Evolutionary conservation across 768 basidiomycete species (phyloP).

Genomic region (Suillus tomentosus): DNA sequence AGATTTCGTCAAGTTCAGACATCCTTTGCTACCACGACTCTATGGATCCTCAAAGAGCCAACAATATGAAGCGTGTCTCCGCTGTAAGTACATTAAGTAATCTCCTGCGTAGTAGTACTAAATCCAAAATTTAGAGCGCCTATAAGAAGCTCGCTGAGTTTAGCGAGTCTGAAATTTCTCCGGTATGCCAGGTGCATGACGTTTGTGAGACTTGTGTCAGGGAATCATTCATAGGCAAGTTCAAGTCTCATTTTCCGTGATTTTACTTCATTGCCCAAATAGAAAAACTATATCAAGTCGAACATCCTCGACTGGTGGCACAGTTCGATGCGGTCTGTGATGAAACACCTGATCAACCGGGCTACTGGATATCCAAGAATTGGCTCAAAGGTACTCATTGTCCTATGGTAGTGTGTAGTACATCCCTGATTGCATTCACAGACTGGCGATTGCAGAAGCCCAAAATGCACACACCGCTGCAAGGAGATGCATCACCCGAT

Average conservation of each 20-base stretch:
- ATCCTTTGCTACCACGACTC: constrained; percentile 64
- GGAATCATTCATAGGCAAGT: constrained; percentile 56
- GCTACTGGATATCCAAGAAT: constrained; percentile 75
- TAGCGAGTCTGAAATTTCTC: constrained; percentile 51
- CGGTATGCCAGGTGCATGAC: constrained; percentile 48
- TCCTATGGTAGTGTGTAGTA: constrained; percentile 11
- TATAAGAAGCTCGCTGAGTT: constrained; percentile 31
- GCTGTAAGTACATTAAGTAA: constrained; percentile 38
- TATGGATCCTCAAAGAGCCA: constrained; percentile 61
- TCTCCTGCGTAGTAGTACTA: neutral
- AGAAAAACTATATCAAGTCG: constrained; percentile 71
- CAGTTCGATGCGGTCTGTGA: constrained; percentile 58
- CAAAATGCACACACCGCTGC: constrained; percentile 66
- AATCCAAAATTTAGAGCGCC: constrained; percentile 21
- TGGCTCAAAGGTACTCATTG: constrained; percentile 70
- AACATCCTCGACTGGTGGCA: constrained; percentile 64
- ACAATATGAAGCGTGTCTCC: constrained; percentile 69
- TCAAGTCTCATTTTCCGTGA: constrained; percentile 1
- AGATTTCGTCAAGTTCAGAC: constrained; percentile 38
- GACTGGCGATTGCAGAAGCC: constrained; percentile 77
- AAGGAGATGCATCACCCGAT: constrained; percentile 71
- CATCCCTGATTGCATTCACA: constrained; percentile 31
- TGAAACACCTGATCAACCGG: constrained; percentile 41
- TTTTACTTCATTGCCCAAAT: constrained; percentile 10
- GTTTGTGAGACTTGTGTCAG: constrained; percentile 65